These are phyloP conservation scores for Erythrophleum ivorense DNA, from an alignment of 331 rosid genomes.

Conservation along the genomic window DNA sequence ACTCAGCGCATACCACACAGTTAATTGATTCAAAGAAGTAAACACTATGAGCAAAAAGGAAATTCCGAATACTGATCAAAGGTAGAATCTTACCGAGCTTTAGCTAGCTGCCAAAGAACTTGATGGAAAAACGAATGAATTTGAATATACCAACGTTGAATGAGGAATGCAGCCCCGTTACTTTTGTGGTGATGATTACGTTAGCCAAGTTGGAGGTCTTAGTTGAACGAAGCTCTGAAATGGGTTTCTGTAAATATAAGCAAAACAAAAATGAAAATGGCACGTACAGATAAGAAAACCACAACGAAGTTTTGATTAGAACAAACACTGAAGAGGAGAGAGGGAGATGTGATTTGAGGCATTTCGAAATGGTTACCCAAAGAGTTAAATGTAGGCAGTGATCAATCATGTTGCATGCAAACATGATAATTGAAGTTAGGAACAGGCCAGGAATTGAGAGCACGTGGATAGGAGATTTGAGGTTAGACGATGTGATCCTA, in stretches of 20 bases:
- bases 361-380: no score
- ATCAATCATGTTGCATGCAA: no score
- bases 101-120: conserved; percentile 20
- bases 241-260: conserved; percentile 22
- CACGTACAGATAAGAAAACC: no score
- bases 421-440: no score
- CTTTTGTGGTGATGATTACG: background rate
- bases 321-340: no score
- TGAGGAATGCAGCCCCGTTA: background rate
- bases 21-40: background rate
- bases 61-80: background rate
- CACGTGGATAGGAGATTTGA: no score
- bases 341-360: no score
- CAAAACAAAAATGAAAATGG: background rate
- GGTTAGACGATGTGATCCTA: no score
- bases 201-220: background rate
- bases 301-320: no score
- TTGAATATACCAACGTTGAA: conserved; percentile 25
- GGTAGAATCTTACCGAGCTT: conserved; percentile 41
- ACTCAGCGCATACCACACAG: background rate
- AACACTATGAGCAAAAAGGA: background rate
- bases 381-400: no score
- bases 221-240: conserved; percentile 40
- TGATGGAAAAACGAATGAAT: conserved; percentile 7
- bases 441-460: no score